Conservation (phyloP, 2,329 filamentous ascomycete genomes). For the Calonectria naviculata region DNA sequence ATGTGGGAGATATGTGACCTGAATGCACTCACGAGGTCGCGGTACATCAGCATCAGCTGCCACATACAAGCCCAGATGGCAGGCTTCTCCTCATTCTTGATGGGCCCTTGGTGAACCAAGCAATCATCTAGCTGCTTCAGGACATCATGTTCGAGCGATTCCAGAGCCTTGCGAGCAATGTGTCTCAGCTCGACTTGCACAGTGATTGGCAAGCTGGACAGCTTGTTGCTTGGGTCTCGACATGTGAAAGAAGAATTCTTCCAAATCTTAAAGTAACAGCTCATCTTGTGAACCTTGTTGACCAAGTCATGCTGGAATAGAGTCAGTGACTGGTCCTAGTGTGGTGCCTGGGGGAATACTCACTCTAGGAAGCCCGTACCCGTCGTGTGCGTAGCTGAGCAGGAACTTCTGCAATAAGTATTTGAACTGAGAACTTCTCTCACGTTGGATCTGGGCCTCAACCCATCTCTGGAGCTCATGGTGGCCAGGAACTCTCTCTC, state of each 20-base stretch:
- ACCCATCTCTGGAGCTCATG: conserved; percentile 50
- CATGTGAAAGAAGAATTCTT: conserved; percentile 55
- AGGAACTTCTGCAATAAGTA: conserved; percentile 51
- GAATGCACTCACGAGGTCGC: conserved; percentile 51
- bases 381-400: conserved; percentile 49
- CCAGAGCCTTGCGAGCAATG: conserved; percentile 51
- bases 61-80: conserved; percentile 62
- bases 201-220: conserved; percentile 50
- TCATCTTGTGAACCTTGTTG: conserved; percentile 56
- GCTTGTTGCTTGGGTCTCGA: conserved; percentile 50
- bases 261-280: conserved; percentile 63
- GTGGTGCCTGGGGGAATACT: conserved; percentile 25
- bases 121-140: conserved; percentile 53
- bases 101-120: conserved; percentile 51
- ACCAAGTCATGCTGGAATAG: conserved; percentile 53
- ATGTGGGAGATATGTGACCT: conserved; percentile 41
- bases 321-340: conserved; percentile 28
- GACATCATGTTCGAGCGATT: conserved; percentile 52
- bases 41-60: conserved; percentile 62
- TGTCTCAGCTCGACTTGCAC: conserved; percentile 53
- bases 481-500: conserved; percentile 51
- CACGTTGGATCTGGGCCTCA: conserved; percentile 49
- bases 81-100: conserved; percentile 52
- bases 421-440: conserved; percentile 46
- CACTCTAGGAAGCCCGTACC: conserved; percentile 53